Percentiles rank a stretch among this genome's conserved stretches.
Evolutionary conservation across 805 yeast species (phyloP).

Genomic region (Candida caryicola): DNA sequence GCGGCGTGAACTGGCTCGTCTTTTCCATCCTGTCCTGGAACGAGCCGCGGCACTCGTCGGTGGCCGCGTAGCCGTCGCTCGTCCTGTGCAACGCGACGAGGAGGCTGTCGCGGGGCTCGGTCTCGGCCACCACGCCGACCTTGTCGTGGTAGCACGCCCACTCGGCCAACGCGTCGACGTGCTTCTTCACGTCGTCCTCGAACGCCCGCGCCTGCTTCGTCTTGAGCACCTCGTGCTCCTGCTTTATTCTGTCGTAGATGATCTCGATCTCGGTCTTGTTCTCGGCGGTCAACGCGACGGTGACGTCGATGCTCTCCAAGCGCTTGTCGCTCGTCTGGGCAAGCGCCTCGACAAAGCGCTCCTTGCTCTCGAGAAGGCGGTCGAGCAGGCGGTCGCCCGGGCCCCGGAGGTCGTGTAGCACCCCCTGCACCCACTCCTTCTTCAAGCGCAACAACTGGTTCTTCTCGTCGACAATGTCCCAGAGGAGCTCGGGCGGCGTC

Average conservation of each 20-base stretch:
- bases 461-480: conserved; percentile 69
- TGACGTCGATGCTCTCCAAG: conserved; percentile 21
- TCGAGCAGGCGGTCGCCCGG: conserved; percentile 17
- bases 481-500: conserved; percentile 68
- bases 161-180: conserved; percentile 11
- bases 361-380: conserved; percentile 13
- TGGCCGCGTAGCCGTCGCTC: not conserved
- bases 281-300: conserved; percentile 8
- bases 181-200: conserved; percentile 12
- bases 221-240: conserved; percentile 19
- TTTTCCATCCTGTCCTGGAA: not conserved
- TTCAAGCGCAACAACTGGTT: conserved; percentile 53
- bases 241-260: conserved; percentile 27
- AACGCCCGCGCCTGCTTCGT: conserved; percentile 10
- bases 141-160: conserved; percentile 14
- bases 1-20: not conserved
- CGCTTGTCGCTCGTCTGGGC: conserved; percentile 27
- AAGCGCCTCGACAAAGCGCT: conserved; percentile 18
- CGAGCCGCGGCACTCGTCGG: not conserved
- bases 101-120: not conserved
- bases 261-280: conserved; percentile 22
- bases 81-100: not conserved
- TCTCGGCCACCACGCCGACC: not conserved
- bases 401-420: conserved; percentile 34
- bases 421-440: conserved; percentile 56